These are phyloP conservation scores for Wickerhamiella slavikovae DNA, from an alignment of 805 yeast genomes.

Conservation along the genomic window DNA sequence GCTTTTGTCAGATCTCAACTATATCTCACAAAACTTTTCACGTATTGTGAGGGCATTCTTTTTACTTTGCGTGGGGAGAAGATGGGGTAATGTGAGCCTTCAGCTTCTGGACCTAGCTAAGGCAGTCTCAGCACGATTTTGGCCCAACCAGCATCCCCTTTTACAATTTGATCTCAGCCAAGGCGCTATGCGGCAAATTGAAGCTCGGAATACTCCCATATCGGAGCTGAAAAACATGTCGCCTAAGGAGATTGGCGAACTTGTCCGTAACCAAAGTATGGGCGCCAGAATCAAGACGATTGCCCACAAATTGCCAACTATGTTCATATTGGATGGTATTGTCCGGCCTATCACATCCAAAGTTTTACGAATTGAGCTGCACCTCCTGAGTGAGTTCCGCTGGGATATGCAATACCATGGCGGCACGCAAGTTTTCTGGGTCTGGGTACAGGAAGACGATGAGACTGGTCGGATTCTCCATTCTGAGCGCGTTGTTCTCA, in stretches of 20 bases:
- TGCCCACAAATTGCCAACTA: constrained; percentile 52
- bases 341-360: constrained; percentile 73
- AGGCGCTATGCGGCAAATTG: constrained; percentile 34
- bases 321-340: constrained; percentile 49
- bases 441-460: constrained; percentile 64
- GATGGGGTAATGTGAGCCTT: constrained; percentile 75
- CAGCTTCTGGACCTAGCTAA: constrained; percentile 66
- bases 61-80: constrained; percentile 62
- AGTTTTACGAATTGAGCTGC: constrained; percentile 64
- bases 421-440: constrained; percentile 72
- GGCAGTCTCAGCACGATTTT: constrained; percentile 60
- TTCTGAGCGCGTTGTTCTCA: constrained; percentile 58
- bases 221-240: constrained; percentile 55
- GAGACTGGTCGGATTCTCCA: constrained; percentile 56
- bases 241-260: constrained; percentile 63
- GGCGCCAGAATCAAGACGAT: constrained; percentile 42
- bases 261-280: constrained; percentile 63
- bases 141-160: constrained; percentile 86
- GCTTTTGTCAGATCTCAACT: constrained; percentile 64
- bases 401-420: constrained; percentile 82
- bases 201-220: constrained; percentile 29
- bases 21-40: constrained; percentile 88
- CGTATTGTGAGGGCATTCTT: constrained; percentile 86
- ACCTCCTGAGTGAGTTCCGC: constrained; percentile 50
- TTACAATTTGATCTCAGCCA: constrained; percentile 49